Base-by-base conservation (phyloP, 768 basidiomycete genomes). In the Asterophora parasitica region DNA sequence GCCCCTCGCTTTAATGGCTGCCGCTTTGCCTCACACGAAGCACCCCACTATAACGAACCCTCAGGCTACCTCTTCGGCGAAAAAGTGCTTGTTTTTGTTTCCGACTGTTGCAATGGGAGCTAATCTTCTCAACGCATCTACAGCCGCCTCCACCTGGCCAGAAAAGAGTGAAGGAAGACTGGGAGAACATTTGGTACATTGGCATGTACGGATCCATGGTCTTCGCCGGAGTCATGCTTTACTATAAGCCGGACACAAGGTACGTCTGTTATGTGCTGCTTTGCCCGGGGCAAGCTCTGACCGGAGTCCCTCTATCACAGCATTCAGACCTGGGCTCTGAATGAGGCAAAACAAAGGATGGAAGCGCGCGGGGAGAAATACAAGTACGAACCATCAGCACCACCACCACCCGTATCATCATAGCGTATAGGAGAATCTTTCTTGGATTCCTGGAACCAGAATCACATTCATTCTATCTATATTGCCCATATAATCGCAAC, bases 231-330 rank as follows among this genome's bases (percentile, higher is more conserved):
- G 78, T 93, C 27, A 70, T 89, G 63, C 68, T 92, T 19, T 90
- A 91, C 67, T 94, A 92, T 73, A 94, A 94, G 68, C 92, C 92
- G 2, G 90, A 95, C 62, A 92, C 89, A 13, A 92, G 87, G 92
- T 92, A 55, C 51, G 86, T 53, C 28, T 37, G 13, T 28, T 39
- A 42, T 31, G 3, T 30, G 41, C 31, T 35, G 10, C 31, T 27
- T 15, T 10, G 19, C 9, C 27, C 39, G 10, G 23, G 8, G 42
- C 45, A 38, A 46, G 40, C 37, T 17, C 43, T 46, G 17, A 49
- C 27, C 36, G 23, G 23, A 23, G 23, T 23, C 23, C 23, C 23
- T 19, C 16, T 41, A 20, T 31, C 53, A 31, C 58, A 96, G 92
- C 63, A 88, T 96, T 68, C 87, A 92, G 69, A 81, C 85, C 1